Evolutionary conservation across 176 grass and related monocot species (phyloP).

Genomic region (Themeda triandra): DNA sequence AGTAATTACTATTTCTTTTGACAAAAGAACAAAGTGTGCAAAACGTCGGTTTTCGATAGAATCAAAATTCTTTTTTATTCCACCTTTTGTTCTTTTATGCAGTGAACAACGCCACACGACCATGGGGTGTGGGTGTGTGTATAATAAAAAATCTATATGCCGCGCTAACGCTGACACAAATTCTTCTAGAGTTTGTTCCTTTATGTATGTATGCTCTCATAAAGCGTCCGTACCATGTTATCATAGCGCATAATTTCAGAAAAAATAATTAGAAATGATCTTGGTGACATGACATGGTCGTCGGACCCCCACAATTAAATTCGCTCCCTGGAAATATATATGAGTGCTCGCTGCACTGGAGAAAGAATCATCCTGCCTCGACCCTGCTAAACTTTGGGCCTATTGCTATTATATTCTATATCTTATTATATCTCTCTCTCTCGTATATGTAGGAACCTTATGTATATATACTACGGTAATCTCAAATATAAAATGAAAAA

Average conservation of each 20-base stretch:
- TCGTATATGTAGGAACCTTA: neutral
- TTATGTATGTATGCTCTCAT: neutral
- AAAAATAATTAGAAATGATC: slow-evolving; percentile 24
- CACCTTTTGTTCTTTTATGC: neutral
- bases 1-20: no score
- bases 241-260: slow-evolving; percentile 37
- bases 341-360: slow-evolving; percentile 52
- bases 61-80: no score
- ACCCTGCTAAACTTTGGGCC: slow-evolving; percentile 13
- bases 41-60: no score
- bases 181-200: neutral
- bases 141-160: neutral
- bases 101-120: neutral
- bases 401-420: neutral
- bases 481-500: neutral
- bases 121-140: neutral
- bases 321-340: slow-evolving; percentile 10
- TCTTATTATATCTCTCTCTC: neutral
- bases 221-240: slow-evolving; percentile 40
- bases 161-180: slow-evolving; percentile 1
- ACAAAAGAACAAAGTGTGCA: no score
- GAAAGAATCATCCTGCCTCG: slow-evolving; percentile 42
- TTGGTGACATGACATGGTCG: neutral
- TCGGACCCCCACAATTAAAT: slow-evolving; percentile 38
- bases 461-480: neutral